These are phyloP conservation scores for Dioszegia crocea DNA, from an alignment of 768 basidiomycete genomes.

Conservation along the genomic window DNA sequence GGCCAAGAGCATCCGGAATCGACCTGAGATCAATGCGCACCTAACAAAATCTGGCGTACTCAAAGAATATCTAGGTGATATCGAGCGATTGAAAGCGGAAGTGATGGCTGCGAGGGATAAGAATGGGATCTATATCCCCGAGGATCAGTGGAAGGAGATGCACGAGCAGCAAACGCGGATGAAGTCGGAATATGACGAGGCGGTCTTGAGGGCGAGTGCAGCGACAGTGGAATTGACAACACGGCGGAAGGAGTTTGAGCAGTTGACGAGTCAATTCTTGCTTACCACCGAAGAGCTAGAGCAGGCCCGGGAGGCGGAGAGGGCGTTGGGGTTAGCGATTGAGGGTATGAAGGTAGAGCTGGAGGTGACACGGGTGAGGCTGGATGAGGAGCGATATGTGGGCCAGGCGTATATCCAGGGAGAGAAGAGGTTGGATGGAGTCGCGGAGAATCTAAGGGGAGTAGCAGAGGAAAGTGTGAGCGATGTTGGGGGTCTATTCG, in stretches of 20 bases:
- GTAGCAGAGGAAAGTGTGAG: conserved; percentile 64
- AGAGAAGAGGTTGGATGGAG: conserved; percentile 65
- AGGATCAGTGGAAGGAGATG: conserved; percentile 85
- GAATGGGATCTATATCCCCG: conserved; percentile 90
- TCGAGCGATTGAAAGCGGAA: conserved; percentile 86
- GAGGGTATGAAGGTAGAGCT: conserved; percentile 60
- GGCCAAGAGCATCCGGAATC: conserved; percentile 91
- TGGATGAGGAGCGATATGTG: conserved; percentile 76
- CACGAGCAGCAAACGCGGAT: conserved; percentile 68
- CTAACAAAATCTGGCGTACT: conserved; percentile 87
- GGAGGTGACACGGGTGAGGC: conserved; percentile 56
- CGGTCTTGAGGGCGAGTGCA: conserved; percentile 73
- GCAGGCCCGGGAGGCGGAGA: conserved; percentile 45
- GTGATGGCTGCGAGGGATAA: conserved; percentile 77
- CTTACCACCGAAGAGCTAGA: conserved; percentile 72
- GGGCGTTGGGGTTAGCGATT: conserved; percentile 57
- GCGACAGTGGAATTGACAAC: conserved; percentile 71
- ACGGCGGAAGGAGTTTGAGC: conserved; percentile 85
- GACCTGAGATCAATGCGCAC: conserved; percentile 90
- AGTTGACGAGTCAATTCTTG: conserved; percentile 72
- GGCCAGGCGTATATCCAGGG: conserved; percentile 71
- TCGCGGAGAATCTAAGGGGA: conserved; percentile 66
- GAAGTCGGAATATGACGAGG: conserved; percentile 74
- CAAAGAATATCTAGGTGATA: conserved; percentile 89
- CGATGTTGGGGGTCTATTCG: conserved; percentile 68